A percentile compares a stretch with the other conserved stretches of the same genome.
phyloP scores from a whole-genome alignment of 192 early-diverging fungal genomes.

The Cladochytrium replicatum region DNA sequence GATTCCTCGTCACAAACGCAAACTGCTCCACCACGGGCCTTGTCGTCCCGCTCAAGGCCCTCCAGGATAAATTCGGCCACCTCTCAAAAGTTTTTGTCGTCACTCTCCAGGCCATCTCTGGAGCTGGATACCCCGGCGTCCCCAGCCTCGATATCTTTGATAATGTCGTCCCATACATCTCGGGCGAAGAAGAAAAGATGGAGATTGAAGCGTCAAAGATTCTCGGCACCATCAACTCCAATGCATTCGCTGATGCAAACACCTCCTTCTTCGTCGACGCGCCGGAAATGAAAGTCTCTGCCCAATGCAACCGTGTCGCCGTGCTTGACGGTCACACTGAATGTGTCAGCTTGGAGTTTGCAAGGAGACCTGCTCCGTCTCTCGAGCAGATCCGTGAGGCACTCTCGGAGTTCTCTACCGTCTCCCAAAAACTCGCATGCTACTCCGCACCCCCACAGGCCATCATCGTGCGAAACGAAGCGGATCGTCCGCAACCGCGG shows the following conservation, averaged over 20 bases:
- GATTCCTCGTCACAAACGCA: slow-evolving; percentile 91
- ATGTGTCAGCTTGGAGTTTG: slow-evolving; percentile 81
- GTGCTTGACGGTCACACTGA: slow-evolving; percentile 95
- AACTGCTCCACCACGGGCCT: slow-evolving; percentile 99
- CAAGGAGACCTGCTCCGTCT: slow-evolving; percentile 48
- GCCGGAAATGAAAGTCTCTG: slow-evolving; percentile 65
- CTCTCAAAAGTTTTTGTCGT: slow-evolving; percentile 68
- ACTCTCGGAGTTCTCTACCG: slow-evolving; percentile 65
- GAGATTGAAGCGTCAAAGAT: slow-evolving; percentile 92
- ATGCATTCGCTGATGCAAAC: slow-evolving; percentile 28
- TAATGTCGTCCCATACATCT: slow-evolving; percentile 90
- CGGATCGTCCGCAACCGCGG: slow-evolving; percentile 89
- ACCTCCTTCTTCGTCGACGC: slow-evolving; percentile 34
- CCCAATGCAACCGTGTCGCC: slow-evolving; percentile 92
- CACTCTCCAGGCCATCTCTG: slow-evolving; percentile 94
- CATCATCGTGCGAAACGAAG: slow-evolving; percentile 55
- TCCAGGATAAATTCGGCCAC: slow-evolving; percentile 75
- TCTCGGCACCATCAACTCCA: slow-evolving; percentile 54
- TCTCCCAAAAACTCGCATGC: slow-evolving; percentile 69
- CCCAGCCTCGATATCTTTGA: slow-evolving; percentile 90
- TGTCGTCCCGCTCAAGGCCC: slow-evolving; percentile 77
- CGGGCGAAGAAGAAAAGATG: slow-evolving; percentile 96
- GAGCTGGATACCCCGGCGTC: slow-evolving; percentile 96
- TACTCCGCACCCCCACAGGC: slow-evolving; percentile 70
- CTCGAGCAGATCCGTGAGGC: slow-evolving; percentile 63